Conservation (phyloP, 169 alveolate genomes). For the Plasmodium gallinaceum region DNA sequence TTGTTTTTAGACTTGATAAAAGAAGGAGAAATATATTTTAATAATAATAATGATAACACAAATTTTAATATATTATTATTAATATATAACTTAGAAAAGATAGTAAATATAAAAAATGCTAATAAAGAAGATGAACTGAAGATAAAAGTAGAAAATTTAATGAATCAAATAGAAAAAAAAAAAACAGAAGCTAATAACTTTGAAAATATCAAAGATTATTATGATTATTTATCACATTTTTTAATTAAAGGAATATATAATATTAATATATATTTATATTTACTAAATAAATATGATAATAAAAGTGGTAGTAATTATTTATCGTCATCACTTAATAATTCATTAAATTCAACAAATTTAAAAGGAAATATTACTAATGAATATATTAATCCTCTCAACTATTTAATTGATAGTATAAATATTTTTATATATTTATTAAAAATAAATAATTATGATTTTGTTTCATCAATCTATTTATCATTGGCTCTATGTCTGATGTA, state of each 20-base stretch:
- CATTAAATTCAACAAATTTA: background rate
- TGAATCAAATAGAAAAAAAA: conserved; percentile 49
- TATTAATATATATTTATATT: conserved; percentile 30
- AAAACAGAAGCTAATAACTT: background rate
- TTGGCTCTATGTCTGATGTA: conserved; percentile 47
- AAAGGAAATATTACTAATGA: conserved; percentile 16
- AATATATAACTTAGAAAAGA: conserved; percentile 45
- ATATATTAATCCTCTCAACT: conserved; percentile 53
- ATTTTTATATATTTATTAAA: conserved; percentile 32
- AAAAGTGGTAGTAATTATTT: conserved; percentile 16
- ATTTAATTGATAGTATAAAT: conserved; percentile 63
- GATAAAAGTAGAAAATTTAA: conserved; percentile 68
- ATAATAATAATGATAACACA: conserved; percentile 5
- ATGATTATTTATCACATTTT: conserved; percentile 30
- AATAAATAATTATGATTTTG: conserved; percentile 74
- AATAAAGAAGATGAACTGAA: conserved; percentile 71
- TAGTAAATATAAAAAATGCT: conserved; percentile 32
- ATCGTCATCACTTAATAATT: background rate
- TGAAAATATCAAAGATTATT: conserved; percentile 1
- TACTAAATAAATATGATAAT: conserved; percentile 67
- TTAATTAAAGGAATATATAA: conserved; percentile 61
- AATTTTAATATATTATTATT: conserved; percentile 36
- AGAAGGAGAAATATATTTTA: conserved; percentile 48
- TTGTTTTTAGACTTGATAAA: conserved; percentile 53
- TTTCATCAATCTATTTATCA: conserved; percentile 69